Conservation (phyloP, 23 red algal species). For the Cyanidioschyzon merolae region DNA sequence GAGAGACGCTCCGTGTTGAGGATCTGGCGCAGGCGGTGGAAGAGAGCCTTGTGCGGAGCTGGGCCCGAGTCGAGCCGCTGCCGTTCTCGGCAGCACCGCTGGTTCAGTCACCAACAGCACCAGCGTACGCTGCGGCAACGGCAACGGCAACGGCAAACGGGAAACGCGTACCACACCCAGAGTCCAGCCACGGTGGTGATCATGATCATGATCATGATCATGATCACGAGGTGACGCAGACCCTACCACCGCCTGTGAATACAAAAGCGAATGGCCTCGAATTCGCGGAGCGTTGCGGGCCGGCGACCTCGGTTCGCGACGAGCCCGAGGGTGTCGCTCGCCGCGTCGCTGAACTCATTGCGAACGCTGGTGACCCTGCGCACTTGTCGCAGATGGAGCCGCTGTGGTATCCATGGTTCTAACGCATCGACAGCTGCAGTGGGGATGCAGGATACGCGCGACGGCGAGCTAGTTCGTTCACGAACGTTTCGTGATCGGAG, state of each 20-base stretch:
- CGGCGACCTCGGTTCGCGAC: not conserved
- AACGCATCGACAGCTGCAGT: too few relatives aligned
- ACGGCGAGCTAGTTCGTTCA: too few relatives aligned
- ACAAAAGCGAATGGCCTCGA: not conserved
- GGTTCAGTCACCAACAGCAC: not conserved
- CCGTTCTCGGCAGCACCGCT: not conserved
- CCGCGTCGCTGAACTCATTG: conserved; percentile 5
- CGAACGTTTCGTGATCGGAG: too few relatives aligned
- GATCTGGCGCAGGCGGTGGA: not conserved
- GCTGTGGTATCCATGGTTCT: conserved; percentile 36
- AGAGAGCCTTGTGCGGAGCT: not conserved
- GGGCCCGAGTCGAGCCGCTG: not conserved
- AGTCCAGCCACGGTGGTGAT: too few relatives aligned
- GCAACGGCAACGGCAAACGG: not conserved
- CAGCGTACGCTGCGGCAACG: not conserved
- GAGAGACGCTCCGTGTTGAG: not conserved
- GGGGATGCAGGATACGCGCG: too few relatives aligned
- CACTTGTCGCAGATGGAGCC: conserved; percentile 29
- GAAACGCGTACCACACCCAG: too few relatives aligned
- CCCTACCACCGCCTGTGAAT: not conserved
- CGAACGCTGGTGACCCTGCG: conserved; percentile 14
- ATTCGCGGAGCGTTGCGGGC: not conserved
- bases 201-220: too few relatives aligned
- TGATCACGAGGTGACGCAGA: not conserved
- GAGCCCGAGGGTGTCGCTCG: conserved; percentile 11